Percentiles rank a stretch among this genome's conserved stretches.
phyloP scores from a whole-genome alignment of 768 basidiomycete genomes.

The Hebeloma cylindrosporum region DNA sequence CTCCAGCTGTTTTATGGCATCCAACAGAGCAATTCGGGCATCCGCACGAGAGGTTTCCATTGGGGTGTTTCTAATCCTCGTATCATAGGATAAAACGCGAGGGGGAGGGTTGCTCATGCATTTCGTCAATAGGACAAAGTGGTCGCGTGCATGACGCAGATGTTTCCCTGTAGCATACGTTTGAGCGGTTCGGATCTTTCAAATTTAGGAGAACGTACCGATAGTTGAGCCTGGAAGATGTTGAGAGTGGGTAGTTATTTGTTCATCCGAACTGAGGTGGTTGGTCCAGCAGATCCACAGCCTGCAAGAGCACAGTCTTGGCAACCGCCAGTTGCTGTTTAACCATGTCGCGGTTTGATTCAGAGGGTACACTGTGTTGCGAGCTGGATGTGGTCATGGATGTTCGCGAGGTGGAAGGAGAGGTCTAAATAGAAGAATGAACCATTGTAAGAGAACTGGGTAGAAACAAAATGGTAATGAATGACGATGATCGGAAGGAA shows the following conservation, averaged over 20 bases:
- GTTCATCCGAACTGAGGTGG: conserved; percentile 63
- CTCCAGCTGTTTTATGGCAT: conserved; percentile 57
- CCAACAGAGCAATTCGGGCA: conserved; percentile 56
- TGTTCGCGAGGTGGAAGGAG: conserved; percentile 15
- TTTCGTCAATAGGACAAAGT: conserved; percentile 69
- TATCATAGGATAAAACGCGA: conserved; percentile 71
- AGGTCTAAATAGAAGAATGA: conserved; percentile 18
- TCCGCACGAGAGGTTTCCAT: conserved; percentile 72
- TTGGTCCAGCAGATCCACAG: conserved; percentile 70
- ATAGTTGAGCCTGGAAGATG: conserved; percentile 87
- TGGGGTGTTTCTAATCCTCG: conserved; percentile 73
- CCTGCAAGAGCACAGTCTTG: conserved; percentile 67
- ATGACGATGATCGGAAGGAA: conserved; percentile 31
- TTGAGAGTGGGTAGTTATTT: conserved; percentile 67
- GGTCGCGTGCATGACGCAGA: conserved; percentile 81
- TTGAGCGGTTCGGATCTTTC: conserved; percentile 6
- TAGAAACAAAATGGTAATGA: conserved; percentile 17
- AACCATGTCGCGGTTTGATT: conserved; percentile 31
- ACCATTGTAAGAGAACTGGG: conserved; percentile 21
- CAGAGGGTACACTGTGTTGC: conserved; percentile 12
- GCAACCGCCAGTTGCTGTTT: conserved; percentile 66
- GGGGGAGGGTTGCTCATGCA: conserved; percentile 45
- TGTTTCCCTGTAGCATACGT: conserved; percentile 64
- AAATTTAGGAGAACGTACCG: conserved; percentile 42
- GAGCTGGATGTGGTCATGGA: conserved; percentile 31